Evolutionary conservation across 345 rosid species (phyloP).

Genomic region (Gossypium longicalyx): DNA sequence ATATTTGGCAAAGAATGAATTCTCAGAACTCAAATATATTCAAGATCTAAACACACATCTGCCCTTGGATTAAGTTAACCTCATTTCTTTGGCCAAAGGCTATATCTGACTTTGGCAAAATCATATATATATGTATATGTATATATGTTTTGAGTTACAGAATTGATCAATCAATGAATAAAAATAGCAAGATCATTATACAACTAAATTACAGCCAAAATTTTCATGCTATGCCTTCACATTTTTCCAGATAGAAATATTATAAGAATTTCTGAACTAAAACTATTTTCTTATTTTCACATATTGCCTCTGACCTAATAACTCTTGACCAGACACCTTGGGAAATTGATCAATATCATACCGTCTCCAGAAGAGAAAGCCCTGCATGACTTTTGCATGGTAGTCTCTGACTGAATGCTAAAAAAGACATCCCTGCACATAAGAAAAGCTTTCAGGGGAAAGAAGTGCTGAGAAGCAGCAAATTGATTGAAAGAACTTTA

Average conservation of each 20-base stretch:
- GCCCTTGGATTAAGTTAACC: no score
- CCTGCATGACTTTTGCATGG: slow-evolving; percentile 45
- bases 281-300: neutral
- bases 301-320: neutral
- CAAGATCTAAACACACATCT: no score
- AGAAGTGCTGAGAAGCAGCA: neutral
- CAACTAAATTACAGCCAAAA: neutral
- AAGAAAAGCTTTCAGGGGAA: slow-evolving; percentile 7
- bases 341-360: slow-evolving; percentile 22
- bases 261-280: neutral
- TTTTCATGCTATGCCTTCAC: neutral
- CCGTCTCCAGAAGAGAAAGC: slow-evolving; percentile 69
- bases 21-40: no score
- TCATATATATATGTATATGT: no score
- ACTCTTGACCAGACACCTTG: neutral
- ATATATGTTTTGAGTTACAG: no score
- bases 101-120: no score
- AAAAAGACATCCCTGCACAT: slow-evolving; percentile 30
- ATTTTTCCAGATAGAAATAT: neutral
- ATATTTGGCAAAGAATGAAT: no score
- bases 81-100: no score
- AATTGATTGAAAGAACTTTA: neutral
- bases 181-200: no score
- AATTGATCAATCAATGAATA: no score
- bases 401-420: slow-evolving; percentile 26